Base-by-base conservation (phyloP, 148 eudicot genomes). In the Heliamphora exappendiculata region DNA sequence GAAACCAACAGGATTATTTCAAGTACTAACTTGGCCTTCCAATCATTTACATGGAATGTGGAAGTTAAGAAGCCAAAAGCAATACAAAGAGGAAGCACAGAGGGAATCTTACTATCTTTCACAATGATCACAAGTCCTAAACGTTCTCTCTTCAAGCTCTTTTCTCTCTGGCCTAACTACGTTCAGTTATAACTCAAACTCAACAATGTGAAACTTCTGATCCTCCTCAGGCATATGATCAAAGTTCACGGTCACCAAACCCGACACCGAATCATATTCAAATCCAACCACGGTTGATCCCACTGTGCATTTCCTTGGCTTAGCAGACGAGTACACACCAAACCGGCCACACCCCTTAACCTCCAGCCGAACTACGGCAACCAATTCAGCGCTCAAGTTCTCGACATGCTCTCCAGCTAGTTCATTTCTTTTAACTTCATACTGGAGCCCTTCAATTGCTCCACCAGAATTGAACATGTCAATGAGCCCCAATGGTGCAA, bases 381-480 rank as follows among this genome's bases (percentile, higher is more conserved):
- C 86, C 14, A 55, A 74, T 78, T 79, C 90, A 34, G 75, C n/a
- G 34, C 86, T 78, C 67, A 67, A 24, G 53, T 74, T 76, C 76
- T 78, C 77, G 16, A 66, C 53, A 8, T 22, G 53, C 54, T 29
- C 73, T 39, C 28, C 66, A 36, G 26, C 62, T 11, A 50, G 24
- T 20, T 14, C 80, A 60, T 50, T 60, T 65, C 59, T 81, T 59
- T 79, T 80, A 33, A 86, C 86, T 34, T 88, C 86, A 42, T 95
- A 92, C 9, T 75, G 82, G 7, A 95, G 86, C 63, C 78, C 94
- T 10, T 91, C 87, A 9, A 95, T 88, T 17, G 99, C 97, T 7
- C 96, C 97, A 29, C 99, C 99, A 0, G 89, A 86, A 66, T 95
- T 95, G 82, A 83, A 95, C 99, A 95, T 92, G 82, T 88, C 80